phyloP scores from a whole-genome alignment of 2,329 filamentous ascomycete genomes.

The Alternaria brassicicola region DNA sequence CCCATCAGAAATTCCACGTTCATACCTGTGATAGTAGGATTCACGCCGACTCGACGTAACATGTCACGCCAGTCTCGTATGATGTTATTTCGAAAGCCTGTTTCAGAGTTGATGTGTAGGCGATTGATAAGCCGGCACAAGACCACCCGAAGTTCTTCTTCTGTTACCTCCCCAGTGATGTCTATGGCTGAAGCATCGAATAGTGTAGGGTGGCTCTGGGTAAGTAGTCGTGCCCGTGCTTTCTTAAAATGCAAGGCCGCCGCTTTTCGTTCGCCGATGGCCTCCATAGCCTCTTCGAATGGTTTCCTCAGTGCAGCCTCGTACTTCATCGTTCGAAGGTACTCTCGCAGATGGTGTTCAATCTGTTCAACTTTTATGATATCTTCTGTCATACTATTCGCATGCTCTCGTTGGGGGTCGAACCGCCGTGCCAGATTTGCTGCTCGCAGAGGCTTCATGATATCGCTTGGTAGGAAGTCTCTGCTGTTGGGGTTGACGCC shows the following conservation, averaged over 20 bases:
- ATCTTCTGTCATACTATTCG: background rate
- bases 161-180: slow-evolving; percentile 28
- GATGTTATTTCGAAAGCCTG: slow-evolving; percentile 4
- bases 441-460: slow-evolving; percentile 30
- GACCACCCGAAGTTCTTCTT: slow-evolving; percentile 32
- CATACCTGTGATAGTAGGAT: slow-evolving; percentile 34
- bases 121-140: slow-evolving; percentile 25
- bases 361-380: slow-evolving; percentile 26
- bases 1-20: slow-evolving; percentile 27
- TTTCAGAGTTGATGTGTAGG: slow-evolving; percentile 2
- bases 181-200: slow-evolving; percentile 25
- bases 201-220: slow-evolving; percentile 19
- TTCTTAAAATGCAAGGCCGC: slow-evolving; percentile 14
- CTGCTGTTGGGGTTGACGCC: slow-evolving; percentile 20
- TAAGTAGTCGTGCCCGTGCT: slow-evolving; percentile 22
- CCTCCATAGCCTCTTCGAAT: slow-evolving; percentile 8
- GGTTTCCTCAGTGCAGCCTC: background rate
- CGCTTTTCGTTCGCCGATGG: slow-evolving; percentile 6
- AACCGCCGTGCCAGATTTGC: slow-evolving; percentile 26
- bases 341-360: slow-evolving; percentile 22
- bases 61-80: slow-evolving; percentile 6
- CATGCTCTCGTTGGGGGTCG: background rate
- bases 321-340: slow-evolving; percentile 20
- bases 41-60: slow-evolving; percentile 23
- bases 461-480: slow-evolving; percentile 34